Percentiles rank a stretch among this genome's conserved stretches.
These are phyloP conservation scores for Vickermania ingenoplastis DNA, from an alignment of 208 protist species.

Conservation along the genomic window DNA sequence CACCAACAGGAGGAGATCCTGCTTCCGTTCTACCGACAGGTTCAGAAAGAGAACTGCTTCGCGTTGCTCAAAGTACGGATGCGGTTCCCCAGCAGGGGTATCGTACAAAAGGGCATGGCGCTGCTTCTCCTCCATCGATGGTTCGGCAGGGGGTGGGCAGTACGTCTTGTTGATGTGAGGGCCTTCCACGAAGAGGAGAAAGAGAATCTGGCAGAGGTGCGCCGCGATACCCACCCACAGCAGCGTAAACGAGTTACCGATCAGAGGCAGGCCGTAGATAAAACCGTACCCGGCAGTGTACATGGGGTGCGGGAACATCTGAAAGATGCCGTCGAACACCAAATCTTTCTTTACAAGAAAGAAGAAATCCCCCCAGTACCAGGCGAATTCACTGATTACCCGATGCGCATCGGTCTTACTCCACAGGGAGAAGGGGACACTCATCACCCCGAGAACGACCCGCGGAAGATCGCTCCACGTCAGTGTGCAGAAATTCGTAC, in stretches of 20 bases:
- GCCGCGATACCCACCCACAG: slow-evolving; percentile 90
- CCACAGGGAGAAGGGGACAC: slow-evolving; percentile 87
- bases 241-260: slow-evolving; percentile 87
- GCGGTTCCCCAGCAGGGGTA: slow-evolving; percentile 10
- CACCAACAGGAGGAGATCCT: slow-evolving; percentile 72
- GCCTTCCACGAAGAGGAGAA: slow-evolving; percentile 90
- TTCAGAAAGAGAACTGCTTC: slow-evolving; percentile 72
- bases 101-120: slow-evolving; percentile 43
- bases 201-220: slow-evolving; percentile 89
- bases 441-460: slow-evolving; percentile 52
- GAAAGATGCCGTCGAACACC: slow-evolving; percentile 92
- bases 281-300: slow-evolving; percentile 93
- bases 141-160: slow-evolving; percentile 9
- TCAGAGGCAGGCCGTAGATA: slow-evolving; percentile 88
- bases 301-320: slow-evolving; percentile 94
- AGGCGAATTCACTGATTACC: slow-evolving; percentile 93
- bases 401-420: slow-evolving; percentile 93
- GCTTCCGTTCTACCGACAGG: slow-evolving; percentile 66
- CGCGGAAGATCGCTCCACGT: slow-evolving; percentile 38
- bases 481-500: slow-evolving; percentile 32
- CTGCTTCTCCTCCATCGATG: slow-evolving; percentile 25
- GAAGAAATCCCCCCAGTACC: slow-evolving; percentile 97
- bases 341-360: slow-evolving; percentile 90
- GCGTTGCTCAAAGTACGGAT: slow-evolving; percentile 33
- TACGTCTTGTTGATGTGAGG: slow-evolving; percentile 87